These are phyloP conservation scores for Alisma plantagoaquatica DNA, from an alignment of 106 monocot genomes.

Conservation along the genomic window DNA sequence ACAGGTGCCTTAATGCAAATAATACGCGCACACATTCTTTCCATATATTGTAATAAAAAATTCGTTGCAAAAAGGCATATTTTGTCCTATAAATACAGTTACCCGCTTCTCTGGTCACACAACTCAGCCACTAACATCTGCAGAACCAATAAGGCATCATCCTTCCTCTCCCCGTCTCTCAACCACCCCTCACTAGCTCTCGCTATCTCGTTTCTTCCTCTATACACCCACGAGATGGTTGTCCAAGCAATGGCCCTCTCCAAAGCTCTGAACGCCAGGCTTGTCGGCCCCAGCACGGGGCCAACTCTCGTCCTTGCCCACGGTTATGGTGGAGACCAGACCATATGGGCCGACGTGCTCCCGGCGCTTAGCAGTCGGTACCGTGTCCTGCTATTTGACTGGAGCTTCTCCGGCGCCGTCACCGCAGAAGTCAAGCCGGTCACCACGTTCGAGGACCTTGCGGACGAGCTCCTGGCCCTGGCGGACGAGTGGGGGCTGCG, in stretches of 20 bases:
- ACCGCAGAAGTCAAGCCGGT: background rate
- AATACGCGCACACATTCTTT: too few species aligned
- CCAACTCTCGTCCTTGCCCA: conserved; percentile 46
- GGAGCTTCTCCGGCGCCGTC: conserved; percentile 31
- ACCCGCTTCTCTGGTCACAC: too few species aligned
- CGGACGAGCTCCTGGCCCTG: conserved; percentile 39
- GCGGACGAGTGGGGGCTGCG: conserved; percentile 25
- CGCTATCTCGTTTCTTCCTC: too few species aligned
- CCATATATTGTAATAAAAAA: too few species aligned
- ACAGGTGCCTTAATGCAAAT: too few species aligned
- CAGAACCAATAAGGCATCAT: too few species aligned
- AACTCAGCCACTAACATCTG: too few species aligned
- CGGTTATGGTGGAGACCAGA: conserved; percentile 52
- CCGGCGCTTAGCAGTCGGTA: conserved; percentile 16
- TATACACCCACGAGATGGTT: too few species aligned
- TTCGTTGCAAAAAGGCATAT: too few species aligned
- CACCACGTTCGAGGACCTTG: conserved; percentile 22
- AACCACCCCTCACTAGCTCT: too few species aligned
- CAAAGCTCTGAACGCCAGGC: conserved; percentile 18
- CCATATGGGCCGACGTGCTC: conserved; percentile 36
- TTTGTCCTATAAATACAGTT: too few species aligned
- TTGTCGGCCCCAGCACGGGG: conserved; percentile 30
- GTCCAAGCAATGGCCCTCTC: background rate
- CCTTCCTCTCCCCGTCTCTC: too few species aligned
- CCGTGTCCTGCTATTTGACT: conserved; percentile 44